Evolutionary conservation across 2,329 filamentous ascomycete species (phyloP).

Genomic region (Neofusicoccum cordaticola): DNA sequence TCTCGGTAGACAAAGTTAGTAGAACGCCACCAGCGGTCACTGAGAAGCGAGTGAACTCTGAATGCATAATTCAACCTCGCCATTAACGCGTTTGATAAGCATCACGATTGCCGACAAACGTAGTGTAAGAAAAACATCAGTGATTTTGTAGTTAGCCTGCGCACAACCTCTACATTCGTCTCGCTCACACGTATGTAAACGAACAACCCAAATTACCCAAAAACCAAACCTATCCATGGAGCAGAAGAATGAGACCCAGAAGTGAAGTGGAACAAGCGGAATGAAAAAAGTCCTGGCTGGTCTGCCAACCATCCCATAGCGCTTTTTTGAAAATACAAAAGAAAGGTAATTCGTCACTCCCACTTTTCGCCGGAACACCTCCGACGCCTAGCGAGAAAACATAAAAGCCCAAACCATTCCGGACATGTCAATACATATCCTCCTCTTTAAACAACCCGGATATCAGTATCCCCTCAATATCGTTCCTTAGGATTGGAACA

Average conservation of each 20-base stretch:
- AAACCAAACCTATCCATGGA: neutral
- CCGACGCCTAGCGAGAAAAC: slow-evolving; percentile 3
- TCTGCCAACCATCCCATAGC: neutral
- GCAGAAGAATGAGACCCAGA: neutral
- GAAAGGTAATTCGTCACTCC: neutral
- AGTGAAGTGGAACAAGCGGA: neutral
- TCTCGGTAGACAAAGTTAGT: too few species aligned
- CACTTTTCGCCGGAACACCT: slow-evolving; percentile 5
- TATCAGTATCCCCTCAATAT: neutral
- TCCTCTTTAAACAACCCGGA: neutral
- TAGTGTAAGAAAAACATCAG: neutral
- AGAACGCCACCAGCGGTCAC: too few species aligned
- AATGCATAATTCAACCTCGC: too few species aligned
- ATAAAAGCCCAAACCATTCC: neutral
- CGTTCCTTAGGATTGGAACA: slow-evolving; percentile 55
- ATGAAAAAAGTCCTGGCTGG: neutral
- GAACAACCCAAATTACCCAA: too few species aligned
- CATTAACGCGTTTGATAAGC: too few species aligned
- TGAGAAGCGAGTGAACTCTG: too few species aligned
- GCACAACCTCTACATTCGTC: neutral
- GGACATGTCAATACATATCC: neutral
- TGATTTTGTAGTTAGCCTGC: neutral
- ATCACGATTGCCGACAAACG: too few species aligned
- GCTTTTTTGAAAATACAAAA: neutral
- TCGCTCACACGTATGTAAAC: too few species aligned